Conservation (phyloP, 2,329 filamentous ascomycete genomes). For the Penicillium hesseltinei region DNA sequence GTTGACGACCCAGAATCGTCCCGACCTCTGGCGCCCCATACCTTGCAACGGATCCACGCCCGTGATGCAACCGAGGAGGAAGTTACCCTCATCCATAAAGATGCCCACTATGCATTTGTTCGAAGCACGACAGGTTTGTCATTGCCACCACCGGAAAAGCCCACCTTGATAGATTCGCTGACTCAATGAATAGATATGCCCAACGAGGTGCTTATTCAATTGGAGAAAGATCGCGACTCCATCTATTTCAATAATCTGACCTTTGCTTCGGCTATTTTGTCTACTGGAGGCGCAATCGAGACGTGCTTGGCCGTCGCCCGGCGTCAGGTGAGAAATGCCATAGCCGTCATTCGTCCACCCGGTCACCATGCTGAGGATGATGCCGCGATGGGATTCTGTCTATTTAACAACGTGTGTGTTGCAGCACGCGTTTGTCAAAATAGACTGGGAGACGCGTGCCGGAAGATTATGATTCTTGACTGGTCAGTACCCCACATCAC, state of each 20-base stretch:
- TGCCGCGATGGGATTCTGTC: constrained; percentile 86
- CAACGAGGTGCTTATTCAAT: constrained; percentile 62
- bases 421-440: constrained; percentile 83
- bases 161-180: constrained; percentile 8
- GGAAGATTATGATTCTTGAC: constrained; percentile 89
- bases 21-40: constrained; percentile 51
- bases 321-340: constrained; percentile 85
- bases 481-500: constrained; percentile 63
- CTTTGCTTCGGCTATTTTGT: constrained; percentile 75
- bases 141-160: background rate
- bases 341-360: constrained; percentile 91
- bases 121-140: constrained; percentile 51
- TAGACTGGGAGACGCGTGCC: constrained; percentile 74
- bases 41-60: constrained; percentile 69
- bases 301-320: constrained; percentile 87
- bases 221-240: constrained; percentile 70
- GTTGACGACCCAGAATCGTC: constrained; percentile 61
- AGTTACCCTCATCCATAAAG: constrained; percentile 74
- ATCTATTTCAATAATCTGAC: constrained; percentile 82
- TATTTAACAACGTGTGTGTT: constrained; percentile 97
- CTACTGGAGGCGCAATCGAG: constrained; percentile 91
- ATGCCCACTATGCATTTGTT: constrained; percentile 78
- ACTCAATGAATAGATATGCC: constrained; percentile 43
- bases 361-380: constrained; percentile 92
- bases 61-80: constrained; percentile 76